These are phyloP conservation scores for Coemansia sp. DNA, from an alignment of 192 early-diverging fungal genomes.

Conservation along the genomic window DNA sequence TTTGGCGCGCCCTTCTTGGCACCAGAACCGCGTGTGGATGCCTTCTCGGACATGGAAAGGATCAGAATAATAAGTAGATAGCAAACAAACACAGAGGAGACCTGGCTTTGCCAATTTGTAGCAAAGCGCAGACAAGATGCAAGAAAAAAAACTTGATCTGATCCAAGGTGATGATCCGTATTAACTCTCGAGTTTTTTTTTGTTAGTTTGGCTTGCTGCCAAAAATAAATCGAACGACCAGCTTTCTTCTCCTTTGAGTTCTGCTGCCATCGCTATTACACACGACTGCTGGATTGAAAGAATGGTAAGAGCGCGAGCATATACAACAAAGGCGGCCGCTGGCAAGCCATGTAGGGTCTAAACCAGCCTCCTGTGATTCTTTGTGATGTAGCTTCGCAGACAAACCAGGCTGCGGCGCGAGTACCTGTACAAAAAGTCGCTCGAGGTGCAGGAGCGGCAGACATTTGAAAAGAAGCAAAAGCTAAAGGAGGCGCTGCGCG, in stretches of 20 bases:
- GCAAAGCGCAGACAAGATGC: too few relatives aligned
- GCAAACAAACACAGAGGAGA: too few relatives aligned
- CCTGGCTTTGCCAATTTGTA: too few relatives aligned
- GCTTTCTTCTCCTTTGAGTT: background rate
- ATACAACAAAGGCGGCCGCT: background rate
- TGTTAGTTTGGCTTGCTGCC: background rate
- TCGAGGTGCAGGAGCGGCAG: constrained; percentile 87
- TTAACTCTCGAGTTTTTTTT: background rate
- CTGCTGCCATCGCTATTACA: background rate
- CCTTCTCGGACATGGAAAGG: constrained; percentile 33
- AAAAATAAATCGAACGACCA: too few relatives aligned
- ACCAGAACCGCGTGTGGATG: constrained; percentile 39
- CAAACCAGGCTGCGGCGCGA: constrained; percentile 87
- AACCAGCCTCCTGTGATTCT: background rate
- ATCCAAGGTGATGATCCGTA: background rate
- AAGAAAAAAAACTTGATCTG: background rate
- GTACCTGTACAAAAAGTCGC: constrained; percentile 95
- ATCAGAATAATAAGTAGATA: too few relatives aligned
- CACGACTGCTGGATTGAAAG: background rate
- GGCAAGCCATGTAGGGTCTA: background rate
- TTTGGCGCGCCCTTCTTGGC: constrained; percentile 76
- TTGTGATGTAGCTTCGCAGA: constrained; percentile 58
- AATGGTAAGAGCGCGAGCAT: background rate
- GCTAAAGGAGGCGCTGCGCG: constrained; percentile 88
- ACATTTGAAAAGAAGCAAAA: constrained; percentile 93